Evolutionary conservation across 441 rosid genomes (phyloP), one percentile per base, ranked within the genome.

Genomic region (Dalechampia spathulata): DNA sequence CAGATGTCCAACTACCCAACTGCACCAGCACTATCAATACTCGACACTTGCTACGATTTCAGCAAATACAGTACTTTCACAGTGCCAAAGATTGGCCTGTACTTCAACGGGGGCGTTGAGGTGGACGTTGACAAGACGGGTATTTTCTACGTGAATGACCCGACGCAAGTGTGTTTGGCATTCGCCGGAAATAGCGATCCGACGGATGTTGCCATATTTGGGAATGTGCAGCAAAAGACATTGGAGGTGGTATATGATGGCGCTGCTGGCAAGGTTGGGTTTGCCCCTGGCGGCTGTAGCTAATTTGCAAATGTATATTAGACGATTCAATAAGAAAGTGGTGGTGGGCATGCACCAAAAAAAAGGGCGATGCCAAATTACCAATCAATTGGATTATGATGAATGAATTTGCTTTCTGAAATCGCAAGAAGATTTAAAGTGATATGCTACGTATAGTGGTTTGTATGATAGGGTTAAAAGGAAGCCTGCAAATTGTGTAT

Each of bases 41-140:
- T 91, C 4, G 95, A 91, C 74, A 87, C 96, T 26, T 91, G 98
- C 63, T 91, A 72, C 25, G 85, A 91, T 63, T 60, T 91, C n/a
- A 85, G 70, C 55, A 72, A 68, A 0, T 71, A 66, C 11, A 49
- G 45, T 2, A 65, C 80, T 1, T 37, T 75, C 7, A 3, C 17
- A 4, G 28, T 83, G 11, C 98, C 98, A 0, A 68, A 64, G 26
- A 77, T 90, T 1, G 61, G 75, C 32, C 57, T 87, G 23, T 61
- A 23, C 42, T 82, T 91, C 57, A 63, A 52, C 8, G 93, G 90
- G 0, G 78, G 70, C 0, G 71, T 70, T 0, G 71, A 54, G 22
- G 74, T 85, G 25, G 79, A 72, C 19, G 57, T 87, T 7, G 78
- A 72, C 23, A 12, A 40, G 0, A 36, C 50, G 1, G 95, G 96